A percentile compares a stretch with the other conserved stretches of the same genome.
phyloP scores from a whole-genome alignment of 768 basidiomycete genomes.

The Leccinum variicolor region DNA sequence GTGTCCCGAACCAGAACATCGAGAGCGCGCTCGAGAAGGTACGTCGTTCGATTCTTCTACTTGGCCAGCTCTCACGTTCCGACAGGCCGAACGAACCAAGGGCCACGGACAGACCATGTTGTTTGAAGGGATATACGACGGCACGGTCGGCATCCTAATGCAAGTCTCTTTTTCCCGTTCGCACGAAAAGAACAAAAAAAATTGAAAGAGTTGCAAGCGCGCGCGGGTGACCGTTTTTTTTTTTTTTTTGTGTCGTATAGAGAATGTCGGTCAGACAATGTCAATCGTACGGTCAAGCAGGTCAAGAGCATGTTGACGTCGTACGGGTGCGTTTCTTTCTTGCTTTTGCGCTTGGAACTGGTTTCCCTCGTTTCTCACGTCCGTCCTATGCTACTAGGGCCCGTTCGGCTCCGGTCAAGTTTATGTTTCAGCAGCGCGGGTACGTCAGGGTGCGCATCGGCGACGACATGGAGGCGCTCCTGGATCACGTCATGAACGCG shows the following conservation, averaged over 20 bases:
- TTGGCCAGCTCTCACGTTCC: background rate
- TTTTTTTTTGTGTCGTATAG: constrained; percentile 27
- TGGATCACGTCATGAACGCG: constrained; percentile 39
- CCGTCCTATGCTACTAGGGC: no score
- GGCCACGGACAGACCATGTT: constrained; percentile 46
- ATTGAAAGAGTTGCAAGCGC: background rate
- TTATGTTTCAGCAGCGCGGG: constrained; percentile 59
- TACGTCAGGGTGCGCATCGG: constrained; percentile 44
- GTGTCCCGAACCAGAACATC: constrained; percentile 69
- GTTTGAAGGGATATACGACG: constrained; percentile 60
- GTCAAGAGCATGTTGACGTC: constrained; percentile 49
- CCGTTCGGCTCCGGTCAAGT: constrained; percentile 59
- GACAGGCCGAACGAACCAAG: constrained; percentile 47
- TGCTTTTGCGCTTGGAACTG: background rate
- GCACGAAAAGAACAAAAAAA: no score
- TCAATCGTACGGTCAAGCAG: constrained; percentile 56
- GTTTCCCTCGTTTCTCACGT: no score
- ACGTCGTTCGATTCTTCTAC: background rate
- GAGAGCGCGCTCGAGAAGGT: constrained; percentile 60
- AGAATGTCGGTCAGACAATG: constrained; percentile 63
- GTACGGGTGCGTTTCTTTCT: constrained; percentile 38
- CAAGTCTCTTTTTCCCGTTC: constrained; percentile 30
- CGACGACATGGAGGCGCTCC: constrained; percentile 32
- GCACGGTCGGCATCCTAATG: constrained; percentile 64
- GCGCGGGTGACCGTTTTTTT: background rate